Percentiles rank a stretch among this genome's conserved stretches.
These are phyloP conservation scores for Monosporascus sp. DNA, from an alignment of 2,329 filamentous ascomycete species.

Conservation along the genomic window DNA sequence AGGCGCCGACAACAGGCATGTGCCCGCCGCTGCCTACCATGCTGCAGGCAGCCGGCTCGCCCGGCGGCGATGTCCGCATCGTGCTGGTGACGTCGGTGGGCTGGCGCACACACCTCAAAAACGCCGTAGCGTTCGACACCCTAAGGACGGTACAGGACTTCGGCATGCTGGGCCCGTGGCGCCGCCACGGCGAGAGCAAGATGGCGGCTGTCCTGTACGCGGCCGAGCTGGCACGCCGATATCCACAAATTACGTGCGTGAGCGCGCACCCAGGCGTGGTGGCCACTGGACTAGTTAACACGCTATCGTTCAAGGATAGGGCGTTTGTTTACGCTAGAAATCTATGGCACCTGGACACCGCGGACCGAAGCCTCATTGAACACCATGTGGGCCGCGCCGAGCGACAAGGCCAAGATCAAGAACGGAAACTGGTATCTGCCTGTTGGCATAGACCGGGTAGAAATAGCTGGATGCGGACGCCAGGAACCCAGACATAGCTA, in stretches of 20 bases:
- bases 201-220: constrained; percentile 24
- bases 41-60: constrained; percentile 15
- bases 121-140: constrained; percentile 19
- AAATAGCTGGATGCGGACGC: constrained; percentile 19
- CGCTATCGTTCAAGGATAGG: constrained; percentile 7
- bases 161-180: constrained; percentile 11
- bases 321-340: constrained; percentile 12
- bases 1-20: too few species aligned
- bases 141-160: constrained; percentile 17
- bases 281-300: constrained; percentile 19
- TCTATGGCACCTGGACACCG: constrained; percentile 12
- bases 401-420: constrained; percentile 20
- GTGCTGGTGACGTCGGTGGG: constrained; percentile 18
- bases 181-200: constrained; percentile 25
- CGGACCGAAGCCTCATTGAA: constrained; percentile 33
- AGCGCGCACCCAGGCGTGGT: constrained; percentile 25
- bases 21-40: constrained; percentile 20
- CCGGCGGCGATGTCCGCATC: constrained; percentile 21
- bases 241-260: constrained; percentile 19
- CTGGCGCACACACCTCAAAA: constrained; percentile 14
- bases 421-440: constrained; percentile 34
- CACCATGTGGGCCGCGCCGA: constrained; percentile 36
- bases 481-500: constrained; percentile 19
- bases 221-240: constrained; percentile 19
- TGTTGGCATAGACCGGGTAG: constrained; percentile 23